Evolutionary conservation across 805 yeast species (phyloP).

Genomic region (Wickerhamiella domercqiae): DNA sequence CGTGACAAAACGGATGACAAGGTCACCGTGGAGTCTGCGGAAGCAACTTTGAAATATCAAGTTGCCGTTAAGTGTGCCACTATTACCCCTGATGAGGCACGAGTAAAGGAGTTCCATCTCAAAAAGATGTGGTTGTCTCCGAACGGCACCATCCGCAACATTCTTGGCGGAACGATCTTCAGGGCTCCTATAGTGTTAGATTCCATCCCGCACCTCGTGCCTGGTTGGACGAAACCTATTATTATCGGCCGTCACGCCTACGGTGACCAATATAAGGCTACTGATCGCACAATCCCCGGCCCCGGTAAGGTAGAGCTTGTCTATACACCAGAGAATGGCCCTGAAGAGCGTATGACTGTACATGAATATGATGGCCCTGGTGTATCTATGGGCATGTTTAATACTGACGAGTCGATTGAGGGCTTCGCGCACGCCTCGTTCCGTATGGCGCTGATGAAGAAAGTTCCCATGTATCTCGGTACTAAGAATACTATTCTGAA

Average conservation of each 20-base stretch:
- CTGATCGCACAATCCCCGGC: conserved; percentile 63
- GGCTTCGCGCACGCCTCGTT: conserved; percentile 93
- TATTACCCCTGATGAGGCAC: conserved; percentile 86
- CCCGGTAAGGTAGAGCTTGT: conserved; percentile 69
- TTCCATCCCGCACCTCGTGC: conserved; percentile 71
- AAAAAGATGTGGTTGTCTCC: conserved; percentile 98
- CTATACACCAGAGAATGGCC: conserved; percentile 57
- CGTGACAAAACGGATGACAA: conserved; percentile 80
- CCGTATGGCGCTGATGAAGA: conserved; percentile 66
- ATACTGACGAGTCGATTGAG: conserved; percentile 76
- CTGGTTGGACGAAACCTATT: conserved; percentile 90
- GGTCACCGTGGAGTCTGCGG: conserved; percentile 79
- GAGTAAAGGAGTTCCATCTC: conserved; percentile 78
- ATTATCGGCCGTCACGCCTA: conserved; percentile 95
- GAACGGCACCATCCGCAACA: conserved; percentile 91
- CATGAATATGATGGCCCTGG: conserved; percentile 58
- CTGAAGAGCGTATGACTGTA: conserved; percentile 41
- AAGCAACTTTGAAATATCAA: conserved; percentile 73
- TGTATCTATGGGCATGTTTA: conserved; percentile 87
- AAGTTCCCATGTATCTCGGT: conserved; percentile 67
- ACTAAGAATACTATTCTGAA: conserved; percentile 93
- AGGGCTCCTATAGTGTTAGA: conserved; percentile 92
- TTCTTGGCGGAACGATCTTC: conserved; percentile 91
- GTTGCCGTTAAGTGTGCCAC: conserved; percentile 98
- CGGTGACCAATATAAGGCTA: conserved; percentile 94